Conservation (phyloP, 352 stramenopile genomes). For the Phytopythium sindhum region DNA sequence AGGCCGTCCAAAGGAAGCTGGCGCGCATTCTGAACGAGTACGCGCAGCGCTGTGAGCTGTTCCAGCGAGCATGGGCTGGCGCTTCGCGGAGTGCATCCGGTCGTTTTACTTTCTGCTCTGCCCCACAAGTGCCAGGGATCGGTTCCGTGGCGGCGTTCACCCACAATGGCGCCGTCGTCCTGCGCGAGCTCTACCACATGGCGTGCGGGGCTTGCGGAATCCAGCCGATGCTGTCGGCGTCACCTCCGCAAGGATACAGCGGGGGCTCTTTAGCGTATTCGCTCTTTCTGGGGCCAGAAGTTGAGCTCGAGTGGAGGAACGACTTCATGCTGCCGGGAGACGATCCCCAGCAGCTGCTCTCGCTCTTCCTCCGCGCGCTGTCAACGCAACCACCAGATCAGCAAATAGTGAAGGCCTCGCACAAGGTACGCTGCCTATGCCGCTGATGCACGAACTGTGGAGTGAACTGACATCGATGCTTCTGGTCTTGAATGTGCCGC, state of each 20-base stretch:
- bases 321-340: not conserved
- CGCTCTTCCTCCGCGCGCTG: not conserved
- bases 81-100: not conserved
- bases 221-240: not conserved
- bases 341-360: not conserved
- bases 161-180: constrained; percentile 1
- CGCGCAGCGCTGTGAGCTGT: not conserved
- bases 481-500: not conserved
- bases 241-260: not conserved
- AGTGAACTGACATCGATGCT: not conserved
- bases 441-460: not conserved
- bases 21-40: not conserved
- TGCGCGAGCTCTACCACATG: constrained; percentile 7
- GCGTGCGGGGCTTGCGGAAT: not conserved
- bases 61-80: not conserved
- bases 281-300: not conserved
- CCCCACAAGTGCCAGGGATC: not conserved
- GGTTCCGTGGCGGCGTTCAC: not conserved
- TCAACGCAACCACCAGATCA: not conserved
- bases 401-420: not conserved
- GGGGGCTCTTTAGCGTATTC: constrained; percentile 1
- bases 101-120: not conserved
- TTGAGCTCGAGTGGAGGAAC: not conserved
- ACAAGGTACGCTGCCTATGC: not conserved
- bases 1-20: not conserved